These are phyloP conservation scores for Sphagnum fallax DNA, from an alignment of 228 moss, liverwort and hornwort species.

Conservation along the genomic window DNA sequence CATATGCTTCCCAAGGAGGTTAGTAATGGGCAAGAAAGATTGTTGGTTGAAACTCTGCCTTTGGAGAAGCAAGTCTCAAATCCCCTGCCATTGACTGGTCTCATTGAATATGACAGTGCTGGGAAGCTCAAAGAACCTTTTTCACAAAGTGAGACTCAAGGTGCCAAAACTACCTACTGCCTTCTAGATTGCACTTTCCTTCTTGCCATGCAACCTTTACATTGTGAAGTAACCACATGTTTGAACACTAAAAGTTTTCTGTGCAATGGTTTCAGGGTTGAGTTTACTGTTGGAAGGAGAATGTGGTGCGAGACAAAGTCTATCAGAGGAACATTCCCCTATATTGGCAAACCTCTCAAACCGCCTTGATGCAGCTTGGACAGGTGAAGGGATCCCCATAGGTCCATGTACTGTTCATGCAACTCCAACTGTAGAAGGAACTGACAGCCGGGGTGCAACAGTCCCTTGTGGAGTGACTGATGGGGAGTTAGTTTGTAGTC, in stretches of 20 bases:
- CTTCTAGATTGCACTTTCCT: too few species aligned
- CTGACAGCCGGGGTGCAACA: background rate
- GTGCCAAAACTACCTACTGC: too few species aligned
- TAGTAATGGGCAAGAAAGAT: constrained; percentile 10
- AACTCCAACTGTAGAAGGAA: constrained; percentile 2
- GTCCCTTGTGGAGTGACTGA: background rate
- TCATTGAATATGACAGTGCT: constrained; percentile 9
- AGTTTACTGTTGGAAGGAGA: constrained; percentile 20
- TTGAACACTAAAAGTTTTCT: background rate
- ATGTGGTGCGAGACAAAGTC: constrained; percentile 23
- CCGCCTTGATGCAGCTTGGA: constrained; percentile 44
- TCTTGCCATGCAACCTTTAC: too few species aligned
- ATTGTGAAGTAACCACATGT: too few species aligned
- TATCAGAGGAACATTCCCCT: constrained; percentile 61
- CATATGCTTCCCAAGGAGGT: too few species aligned
- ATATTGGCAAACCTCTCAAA: constrained; percentile 57
- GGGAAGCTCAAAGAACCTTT: constrained; percentile 13
- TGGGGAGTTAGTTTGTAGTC: background rate
- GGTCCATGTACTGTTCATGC: constrained; percentile 19
- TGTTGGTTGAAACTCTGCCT: constrained; percentile 5
- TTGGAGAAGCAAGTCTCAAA: constrained; percentile 19
- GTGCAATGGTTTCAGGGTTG: constrained; percentile 23
- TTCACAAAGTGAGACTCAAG: constrained; percentile 5
- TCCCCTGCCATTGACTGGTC: constrained; percentile 20
- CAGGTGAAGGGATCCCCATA: constrained; percentile 25